Conservation (phyloP, 495 filamentous ascomycete species). For the Aspergillus olivimuriae region DNA sequence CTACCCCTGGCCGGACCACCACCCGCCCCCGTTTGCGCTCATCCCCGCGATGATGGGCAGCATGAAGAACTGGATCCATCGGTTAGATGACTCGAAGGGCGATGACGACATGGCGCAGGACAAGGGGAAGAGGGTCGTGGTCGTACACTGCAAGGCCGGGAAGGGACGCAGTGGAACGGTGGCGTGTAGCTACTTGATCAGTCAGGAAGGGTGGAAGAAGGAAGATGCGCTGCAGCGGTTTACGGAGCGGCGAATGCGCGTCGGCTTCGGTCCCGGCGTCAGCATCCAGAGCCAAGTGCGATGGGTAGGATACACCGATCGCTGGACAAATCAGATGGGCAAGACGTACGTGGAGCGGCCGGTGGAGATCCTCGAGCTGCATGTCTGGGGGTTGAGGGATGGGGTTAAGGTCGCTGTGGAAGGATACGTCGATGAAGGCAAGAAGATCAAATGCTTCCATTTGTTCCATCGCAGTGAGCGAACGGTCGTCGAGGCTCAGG, state of each 20-base stretch:
- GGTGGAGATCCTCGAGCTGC: conserved; percentile 81
- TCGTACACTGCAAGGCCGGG: conserved; percentile 96
- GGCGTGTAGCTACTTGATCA: conserved; percentile 80
- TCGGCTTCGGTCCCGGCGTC: conserved; percentile 82
- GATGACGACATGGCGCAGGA: conserved; percentile 10
- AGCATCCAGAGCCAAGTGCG: conserved; percentile 87
- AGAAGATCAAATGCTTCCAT: conserved; percentile 77
- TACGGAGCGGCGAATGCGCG: conserved; percentile 82
- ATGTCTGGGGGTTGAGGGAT: conserved; percentile 82
- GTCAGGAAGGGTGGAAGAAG: conserved; percentile 78
- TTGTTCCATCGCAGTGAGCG: conserved; percentile 69
- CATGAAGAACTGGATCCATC: conserved; percentile 80
- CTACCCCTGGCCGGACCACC: conserved; percentile 95
- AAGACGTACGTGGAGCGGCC: conserved; percentile 80
- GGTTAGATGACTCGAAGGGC: conserved; percentile 32
- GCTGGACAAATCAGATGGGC: conserved; percentile 63
- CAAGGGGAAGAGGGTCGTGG: conserved; percentile 59
- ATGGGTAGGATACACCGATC: conserved; percentile 85
- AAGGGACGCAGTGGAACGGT: conserved; percentile 92
- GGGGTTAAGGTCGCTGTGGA: conserved; percentile 85
- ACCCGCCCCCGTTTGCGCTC: conserved; percentile 86
- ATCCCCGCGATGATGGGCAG: conserved; percentile 82
- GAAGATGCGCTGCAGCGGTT: conserved; percentile 76
- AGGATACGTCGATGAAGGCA: conserved; percentile 81
- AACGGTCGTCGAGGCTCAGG: conserved; percentile 55